These are phyloP conservation scores for Typha latifolia DNA, from an alignment of 176 grass and related monocot genomes.

Conservation along the genomic window DNA sequence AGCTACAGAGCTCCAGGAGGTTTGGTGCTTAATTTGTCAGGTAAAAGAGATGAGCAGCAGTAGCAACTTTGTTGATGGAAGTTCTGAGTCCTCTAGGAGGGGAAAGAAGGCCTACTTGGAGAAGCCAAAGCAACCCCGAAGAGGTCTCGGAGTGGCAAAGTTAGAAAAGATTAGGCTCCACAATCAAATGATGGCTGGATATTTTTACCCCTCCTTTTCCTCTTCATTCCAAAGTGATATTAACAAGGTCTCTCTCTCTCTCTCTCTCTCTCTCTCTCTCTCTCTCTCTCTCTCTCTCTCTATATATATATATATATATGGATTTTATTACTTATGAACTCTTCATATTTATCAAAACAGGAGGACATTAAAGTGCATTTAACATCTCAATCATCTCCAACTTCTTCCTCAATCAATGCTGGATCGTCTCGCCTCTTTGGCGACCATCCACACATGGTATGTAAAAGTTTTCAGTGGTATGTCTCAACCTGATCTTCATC, in stretches of 20 bases:
- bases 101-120: background rate
- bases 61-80: background rate
- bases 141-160: slow-evolving; percentile 1
- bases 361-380: background rate
- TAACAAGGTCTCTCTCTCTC: background rate
- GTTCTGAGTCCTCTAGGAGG: background rate
- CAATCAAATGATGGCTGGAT: slow-evolving; percentile 1
- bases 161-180: slow-evolving; percentile 2
- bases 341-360: background rate
- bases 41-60: background rate
- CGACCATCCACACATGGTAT: background rate
- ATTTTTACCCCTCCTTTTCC: background rate
- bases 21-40: background rate
- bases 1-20: background rate
- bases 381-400: background rate
- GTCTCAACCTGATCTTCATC: no score
- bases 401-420: background rate
- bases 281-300: background rate
- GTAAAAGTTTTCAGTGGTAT: background rate
- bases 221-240: background rate
- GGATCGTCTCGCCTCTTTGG: background rate
- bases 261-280: background rate
- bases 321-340: background rate
- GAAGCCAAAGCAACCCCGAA: background rate
- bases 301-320: background rate